These are phyloP conservation scores for Phytopythium delawarense DNA, from an alignment of 352 stramenopile genomes.

Conservation along the genomic window DNA sequence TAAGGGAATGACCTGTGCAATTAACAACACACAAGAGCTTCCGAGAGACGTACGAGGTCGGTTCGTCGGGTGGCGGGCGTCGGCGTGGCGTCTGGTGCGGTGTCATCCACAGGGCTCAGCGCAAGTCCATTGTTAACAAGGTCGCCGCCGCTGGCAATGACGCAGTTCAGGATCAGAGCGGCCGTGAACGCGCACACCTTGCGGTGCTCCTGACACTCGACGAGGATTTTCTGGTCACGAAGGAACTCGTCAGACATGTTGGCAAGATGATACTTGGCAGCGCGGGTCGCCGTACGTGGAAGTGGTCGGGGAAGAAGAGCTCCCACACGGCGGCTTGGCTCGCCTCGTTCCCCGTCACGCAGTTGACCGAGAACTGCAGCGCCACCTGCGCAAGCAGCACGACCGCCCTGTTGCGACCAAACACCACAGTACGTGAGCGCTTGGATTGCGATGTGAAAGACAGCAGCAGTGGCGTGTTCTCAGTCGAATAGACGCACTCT, in stretches of 20 bases:
- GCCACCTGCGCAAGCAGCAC: constrained; percentile 58
- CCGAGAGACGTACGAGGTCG: constrained; percentile 44
- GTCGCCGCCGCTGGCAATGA: constrained; percentile 33
- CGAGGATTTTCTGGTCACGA: constrained; percentile 60
- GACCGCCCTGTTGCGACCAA: constrained; percentile 19
- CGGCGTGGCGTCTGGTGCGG: not conserved
- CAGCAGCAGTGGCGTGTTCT: too few species aligned
- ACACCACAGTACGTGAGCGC: too few species aligned
- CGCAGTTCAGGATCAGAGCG: constrained; percentile 64
- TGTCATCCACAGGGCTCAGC: constrained; percentile 1
- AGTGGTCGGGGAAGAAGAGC: constrained; percentile 63
- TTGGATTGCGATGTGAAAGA: too few species aligned
- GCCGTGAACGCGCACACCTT: constrained; percentile 70
- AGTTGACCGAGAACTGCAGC: constrained; percentile 77
- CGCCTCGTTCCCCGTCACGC: constrained; percentile 30
- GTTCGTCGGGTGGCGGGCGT: constrained; percentile 21
- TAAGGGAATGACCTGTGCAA: not conserved
- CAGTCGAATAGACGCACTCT: constrained; percentile 15
- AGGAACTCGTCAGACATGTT: not conserved
- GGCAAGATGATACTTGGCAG: not conserved
- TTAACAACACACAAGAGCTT: not conserved
- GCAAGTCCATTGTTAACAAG: constrained; percentile 14
- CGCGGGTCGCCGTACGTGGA: constrained; percentile 31
- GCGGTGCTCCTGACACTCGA: constrained; percentile 73
- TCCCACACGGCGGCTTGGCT: constrained; percentile 55